Percentiles rank a stretch among this genome's conserved stretches.
Conservation (phyloP, 768 basidiomycete species). For the Mycena galopus region DNA sequence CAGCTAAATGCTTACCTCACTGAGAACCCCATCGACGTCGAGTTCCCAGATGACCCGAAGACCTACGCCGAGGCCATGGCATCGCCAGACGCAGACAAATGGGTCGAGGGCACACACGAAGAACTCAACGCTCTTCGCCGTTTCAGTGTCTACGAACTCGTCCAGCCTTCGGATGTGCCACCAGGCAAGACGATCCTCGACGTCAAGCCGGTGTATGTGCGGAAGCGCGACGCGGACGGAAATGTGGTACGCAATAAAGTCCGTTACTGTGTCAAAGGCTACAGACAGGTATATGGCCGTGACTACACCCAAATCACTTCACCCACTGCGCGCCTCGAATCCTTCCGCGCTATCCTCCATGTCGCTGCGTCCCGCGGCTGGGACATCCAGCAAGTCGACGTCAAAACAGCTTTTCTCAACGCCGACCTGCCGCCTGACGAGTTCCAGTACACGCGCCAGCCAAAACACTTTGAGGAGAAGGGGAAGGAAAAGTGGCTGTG, state of each 20-base stretch:
- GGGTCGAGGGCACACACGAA: no score
- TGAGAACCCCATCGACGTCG: neutral
- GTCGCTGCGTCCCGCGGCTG: neutral
- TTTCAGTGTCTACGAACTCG: no score
- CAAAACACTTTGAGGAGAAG: neutral
- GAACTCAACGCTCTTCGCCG: no score
- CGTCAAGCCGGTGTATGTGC: no score
- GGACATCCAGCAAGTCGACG: neutral
- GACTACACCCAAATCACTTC: neutral
- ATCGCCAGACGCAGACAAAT: no score
- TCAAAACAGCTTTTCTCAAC: neutral
- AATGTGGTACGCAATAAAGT: no score
- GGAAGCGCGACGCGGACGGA: no score
- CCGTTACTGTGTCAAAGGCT: no score
- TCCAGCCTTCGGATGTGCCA: no score
- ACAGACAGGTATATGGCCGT: no score
- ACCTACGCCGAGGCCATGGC: neutral
- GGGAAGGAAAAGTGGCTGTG: neutral
- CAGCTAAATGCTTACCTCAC: neutral
- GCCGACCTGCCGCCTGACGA: neutral
- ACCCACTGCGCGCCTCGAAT: neutral
- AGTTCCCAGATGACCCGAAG: neutral
- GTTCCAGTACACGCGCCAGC: neutral
- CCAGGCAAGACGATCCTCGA: no score
- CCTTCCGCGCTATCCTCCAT: neutral